These are phyloP conservation scores for Avicennia marina DNA, from an alignment of 257 asterid genomes.

Conservation along the genomic window DNA sequence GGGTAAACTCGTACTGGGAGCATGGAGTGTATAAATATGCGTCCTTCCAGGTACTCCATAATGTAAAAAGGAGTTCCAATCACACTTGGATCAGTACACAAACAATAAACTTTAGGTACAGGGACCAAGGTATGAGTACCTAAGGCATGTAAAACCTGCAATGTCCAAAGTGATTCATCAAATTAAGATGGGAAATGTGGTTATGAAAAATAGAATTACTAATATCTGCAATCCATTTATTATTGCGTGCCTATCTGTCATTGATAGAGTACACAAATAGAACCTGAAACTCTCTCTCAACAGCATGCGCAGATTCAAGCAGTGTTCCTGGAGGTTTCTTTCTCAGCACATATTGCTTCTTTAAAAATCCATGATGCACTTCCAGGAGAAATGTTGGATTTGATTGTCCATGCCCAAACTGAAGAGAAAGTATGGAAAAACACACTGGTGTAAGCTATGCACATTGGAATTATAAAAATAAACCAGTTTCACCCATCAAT, in stretches of 20 bases:
- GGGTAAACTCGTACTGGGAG: slow-evolving; percentile 52
- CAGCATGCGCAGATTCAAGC: slow-evolving; percentile 92
- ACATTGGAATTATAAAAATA: background rate
- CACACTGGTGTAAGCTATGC: background rate
- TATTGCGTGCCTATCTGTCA: background rate
- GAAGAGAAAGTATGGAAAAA: slow-evolving; percentile 17
- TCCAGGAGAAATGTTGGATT: slow-evolving; percentile 90
- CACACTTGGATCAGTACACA: slow-evolving; percentile 76
- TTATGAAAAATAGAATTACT: background rate
- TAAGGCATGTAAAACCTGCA: slow-evolving; percentile 85
- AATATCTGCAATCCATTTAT: background rate
- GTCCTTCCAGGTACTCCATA: slow-evolving; percentile 96
- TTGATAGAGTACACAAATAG: background rate
- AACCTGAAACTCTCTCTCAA: slow-evolving; percentile 95
- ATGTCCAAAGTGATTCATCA: slow-evolving; percentile 15
- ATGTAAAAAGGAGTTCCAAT: slow-evolving; percentile 95
- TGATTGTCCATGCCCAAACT: slow-evolving; percentile 98
- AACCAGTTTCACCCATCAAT: background rate
- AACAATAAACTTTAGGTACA: slow-evolving; percentile 84
- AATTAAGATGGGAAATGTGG: background rate
- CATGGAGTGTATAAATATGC: slow-evolving; percentile 77
- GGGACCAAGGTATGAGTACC: slow-evolving; percentile 74
- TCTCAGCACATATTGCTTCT: slow-evolving; percentile 72
- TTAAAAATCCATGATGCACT: slow-evolving; percentile 49
- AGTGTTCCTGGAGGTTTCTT: slow-evolving; percentile 85